Percentiles rank a stretch among this genome's conserved stretches.
These are phyloP conservation scores for Phyllosticta ampelicida DNA, from an alignment of 2,329 filamentous ascomycete genomes.

Conservation along the genomic window DNA sequence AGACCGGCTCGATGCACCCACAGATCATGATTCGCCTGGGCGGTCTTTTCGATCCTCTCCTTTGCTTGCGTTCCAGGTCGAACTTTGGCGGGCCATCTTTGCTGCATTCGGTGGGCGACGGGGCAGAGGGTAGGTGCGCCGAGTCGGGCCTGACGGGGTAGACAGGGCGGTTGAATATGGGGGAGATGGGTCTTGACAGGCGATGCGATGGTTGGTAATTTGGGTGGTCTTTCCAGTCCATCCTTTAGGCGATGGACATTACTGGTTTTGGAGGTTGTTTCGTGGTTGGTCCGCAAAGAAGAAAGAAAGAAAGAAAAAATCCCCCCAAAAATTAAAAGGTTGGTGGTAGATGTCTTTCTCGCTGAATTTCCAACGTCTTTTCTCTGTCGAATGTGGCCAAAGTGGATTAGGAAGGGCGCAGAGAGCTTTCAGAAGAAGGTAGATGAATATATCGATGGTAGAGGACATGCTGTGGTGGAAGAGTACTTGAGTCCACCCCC, in stretches of 20 bases:
- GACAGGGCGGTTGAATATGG: neutral
- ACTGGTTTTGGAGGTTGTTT: too few relatives aligned
- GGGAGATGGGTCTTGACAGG: neutral
- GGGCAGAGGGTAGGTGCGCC: neutral
- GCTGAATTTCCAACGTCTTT: too few relatives aligned
- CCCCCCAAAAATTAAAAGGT: too few relatives aligned
- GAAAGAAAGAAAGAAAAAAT: too few relatives aligned
- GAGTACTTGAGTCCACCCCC: neutral
- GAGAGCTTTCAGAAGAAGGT: neutral
- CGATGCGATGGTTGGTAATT: neutral
- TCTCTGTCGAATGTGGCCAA: too few relatives aligned
- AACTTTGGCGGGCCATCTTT: neutral
- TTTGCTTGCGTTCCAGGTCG: neutral
- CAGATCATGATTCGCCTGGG: neutral
- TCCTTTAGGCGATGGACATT: too few relatives aligned
- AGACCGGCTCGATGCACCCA: conserved; percentile 2
- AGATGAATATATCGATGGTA: neutral
- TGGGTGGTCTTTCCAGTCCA: neutral
- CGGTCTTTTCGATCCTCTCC: neutral
- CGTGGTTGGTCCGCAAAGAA: too few relatives aligned
- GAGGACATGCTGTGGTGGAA: neutral
- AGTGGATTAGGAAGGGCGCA: too few relatives aligned
- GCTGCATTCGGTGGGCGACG: neutral
- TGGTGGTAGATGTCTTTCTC: too few relatives aligned
- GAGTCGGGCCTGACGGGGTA: neutral